phyloP scores from a whole-genome alignment of 805 yeast genomes.

The Starmerella stellata region DNA sequence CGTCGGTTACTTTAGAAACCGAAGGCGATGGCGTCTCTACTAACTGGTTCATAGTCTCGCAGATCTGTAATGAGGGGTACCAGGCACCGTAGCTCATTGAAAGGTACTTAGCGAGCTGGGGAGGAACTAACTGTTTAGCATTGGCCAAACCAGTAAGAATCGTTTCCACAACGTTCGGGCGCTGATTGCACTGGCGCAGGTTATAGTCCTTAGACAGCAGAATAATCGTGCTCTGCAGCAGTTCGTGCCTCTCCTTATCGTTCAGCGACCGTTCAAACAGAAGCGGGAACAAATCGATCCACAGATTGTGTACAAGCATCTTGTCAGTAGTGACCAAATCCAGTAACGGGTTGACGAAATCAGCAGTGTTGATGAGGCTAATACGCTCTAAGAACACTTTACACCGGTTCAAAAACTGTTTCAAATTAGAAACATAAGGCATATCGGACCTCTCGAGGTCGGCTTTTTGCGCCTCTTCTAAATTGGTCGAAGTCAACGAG shows the following conservation, averaged over 20 bases:
- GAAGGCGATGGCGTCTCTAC: slow-evolving; percentile 51
- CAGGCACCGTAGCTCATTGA: slow-evolving; percentile 79
- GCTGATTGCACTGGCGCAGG: slow-evolving; percentile 66
- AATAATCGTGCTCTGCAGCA: slow-evolving; percentile 62
- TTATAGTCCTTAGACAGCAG: slow-evolving; percentile 81
- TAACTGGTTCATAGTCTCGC: slow-evolving; percentile 48
- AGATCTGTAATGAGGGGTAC: slow-evolving; percentile 70
- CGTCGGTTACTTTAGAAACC: slow-evolving; percentile 69
- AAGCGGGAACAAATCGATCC: slow-evolving; percentile 71
- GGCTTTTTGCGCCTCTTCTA: background rate
- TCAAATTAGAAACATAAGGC: slow-evolving; percentile 8
- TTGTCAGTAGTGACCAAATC: slow-evolving; percentile 72
- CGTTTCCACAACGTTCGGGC: slow-evolving; percentile 76
- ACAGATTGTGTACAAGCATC: slow-evolving; percentile 59
- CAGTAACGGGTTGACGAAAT: slow-evolving; percentile 50
- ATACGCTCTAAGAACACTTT: slow-evolving; percentile 23
- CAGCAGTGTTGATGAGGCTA: slow-evolving; percentile 33
- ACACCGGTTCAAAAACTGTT: slow-evolving; percentile 23
- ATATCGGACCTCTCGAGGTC: background rate
- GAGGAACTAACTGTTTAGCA: slow-evolving; percentile 64
- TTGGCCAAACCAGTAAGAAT: slow-evolving; percentile 57
- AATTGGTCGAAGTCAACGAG: slow-evolving; percentile 2
- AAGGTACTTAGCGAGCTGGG: slow-evolving; percentile 75
- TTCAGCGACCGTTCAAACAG: slow-evolving; percentile 52
- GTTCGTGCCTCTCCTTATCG: slow-evolving; percentile 62